Conservation (phyloP, 768 basidiomycete genomes). For the Amylocystis lapponica region DNA sequence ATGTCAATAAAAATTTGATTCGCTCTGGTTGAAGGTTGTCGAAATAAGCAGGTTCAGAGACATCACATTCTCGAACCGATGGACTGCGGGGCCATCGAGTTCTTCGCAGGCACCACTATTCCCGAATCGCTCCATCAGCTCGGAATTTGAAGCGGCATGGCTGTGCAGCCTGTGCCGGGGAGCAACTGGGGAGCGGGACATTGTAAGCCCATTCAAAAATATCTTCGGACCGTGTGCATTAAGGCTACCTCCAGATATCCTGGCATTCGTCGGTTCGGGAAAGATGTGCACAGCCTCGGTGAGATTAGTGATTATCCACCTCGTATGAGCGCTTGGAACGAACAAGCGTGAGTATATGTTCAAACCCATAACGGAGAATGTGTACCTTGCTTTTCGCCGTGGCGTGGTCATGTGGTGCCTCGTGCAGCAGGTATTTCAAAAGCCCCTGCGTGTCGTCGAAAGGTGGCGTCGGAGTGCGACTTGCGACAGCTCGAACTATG, state of each 20-base stretch:
- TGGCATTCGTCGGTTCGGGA: background rate
- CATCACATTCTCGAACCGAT: background rate
- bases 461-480: background rate
- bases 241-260: background rate
- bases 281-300: background rate
- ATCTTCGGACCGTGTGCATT: background rate
- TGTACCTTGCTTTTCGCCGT: background rate
- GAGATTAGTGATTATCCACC: background rate
- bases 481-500: background rate
- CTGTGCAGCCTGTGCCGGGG: background rate
- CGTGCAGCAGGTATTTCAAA: background rate
- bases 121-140: background rate
- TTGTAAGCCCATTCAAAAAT: background rate
- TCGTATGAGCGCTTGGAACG: background rate
- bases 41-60: background rate
- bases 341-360: background rate
- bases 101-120: background rate
- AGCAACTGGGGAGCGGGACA: background rate
- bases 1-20: background rate
- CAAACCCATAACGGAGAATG: background rate
- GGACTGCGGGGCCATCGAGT: background rate
- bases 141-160: background rate
- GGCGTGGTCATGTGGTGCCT: background rate
- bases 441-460: background rate
- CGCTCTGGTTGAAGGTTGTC: background rate